A percentile compares a stretch with the other conserved stretches of the same genome.
Conservation (phyloP, 2,329 filamentous ascomycete genomes). For the Basipetospora sp. region DNA sequence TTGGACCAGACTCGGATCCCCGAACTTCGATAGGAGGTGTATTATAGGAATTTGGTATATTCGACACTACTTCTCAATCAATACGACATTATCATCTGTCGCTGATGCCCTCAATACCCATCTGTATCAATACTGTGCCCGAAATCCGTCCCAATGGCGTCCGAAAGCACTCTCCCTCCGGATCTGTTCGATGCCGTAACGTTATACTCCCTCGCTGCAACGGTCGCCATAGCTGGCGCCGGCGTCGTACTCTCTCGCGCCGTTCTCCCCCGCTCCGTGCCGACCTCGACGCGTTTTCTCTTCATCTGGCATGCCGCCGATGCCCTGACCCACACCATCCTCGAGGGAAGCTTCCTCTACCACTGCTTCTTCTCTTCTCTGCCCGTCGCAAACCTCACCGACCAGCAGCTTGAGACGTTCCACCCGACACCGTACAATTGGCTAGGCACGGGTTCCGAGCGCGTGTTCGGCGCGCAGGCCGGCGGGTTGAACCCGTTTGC, state of each 20-base stretch:
- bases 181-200: slow-evolving; percentile 47
- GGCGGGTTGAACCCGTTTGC: slow-evolving; percentile 40
- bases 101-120: too few species aligned
- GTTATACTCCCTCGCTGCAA: slow-evolving; percentile 41
- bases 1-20: too few species aligned
- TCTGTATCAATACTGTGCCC: too few species aligned
- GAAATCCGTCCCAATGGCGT: slow-evolving; percentile 1
- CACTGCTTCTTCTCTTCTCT: slow-evolving; percentile 69
- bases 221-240: slow-evolving; percentile 30
- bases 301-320: slow-evolving; percentile 95
- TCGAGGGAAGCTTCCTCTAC: slow-evolving; percentile 85
- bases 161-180: slow-evolving; percentile 19
- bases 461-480: slow-evolving; percentile 43
- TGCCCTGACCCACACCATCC: slow-evolving; percentile 75
- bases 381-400: slow-evolving; percentile 19
- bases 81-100: too few species aligned
- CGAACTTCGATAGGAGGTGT: too few species aligned
- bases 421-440: slow-evolving; percentile 39
- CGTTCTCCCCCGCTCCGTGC: slow-evolving; percentile 33
- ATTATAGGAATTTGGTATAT: too few species aligned
- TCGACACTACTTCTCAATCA: too few species aligned
- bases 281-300: slow-evolving; percentile 52
- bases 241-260: slow-evolving; percentile 27
- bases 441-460: slow-evolving; percentile 29
- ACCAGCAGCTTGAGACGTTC: slow-evolving; percentile 18